Base-by-base conservation (phyloP, 2,329 filamentous ascomycete species). In the Phyllosticta paracitricarpa region DNA sequence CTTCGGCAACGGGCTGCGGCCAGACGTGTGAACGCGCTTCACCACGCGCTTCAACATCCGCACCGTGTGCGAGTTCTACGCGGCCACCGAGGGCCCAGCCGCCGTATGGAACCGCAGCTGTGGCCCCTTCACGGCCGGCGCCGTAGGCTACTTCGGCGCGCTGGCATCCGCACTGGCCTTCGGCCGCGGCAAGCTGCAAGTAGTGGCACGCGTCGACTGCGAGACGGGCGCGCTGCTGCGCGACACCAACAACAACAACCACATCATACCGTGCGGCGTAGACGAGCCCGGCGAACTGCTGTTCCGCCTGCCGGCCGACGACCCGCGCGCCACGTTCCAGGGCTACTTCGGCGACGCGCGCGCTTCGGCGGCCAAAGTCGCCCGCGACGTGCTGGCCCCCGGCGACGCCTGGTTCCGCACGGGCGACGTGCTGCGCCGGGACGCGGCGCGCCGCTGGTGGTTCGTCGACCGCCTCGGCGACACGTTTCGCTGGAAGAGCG, bases 1-100 rank as follows among this genome's bases (percentile, higher is more conserved):
- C 75, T 85, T 81, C 67, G 86, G 86, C 62, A 89, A 89, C 68
- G 86, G 86, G 1, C 77, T 88, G 66, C 79, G 86, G 1, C 85
- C 86, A 0, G 87, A 89, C 66, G 83, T 89, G 0, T 89, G 86
- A 86, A 72, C 78, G 30, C 77, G 79, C 24, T 89, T 89, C 71
- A 75, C 81, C 51, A 81, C 86, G 56, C 79, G 85, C 12, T 88
- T 88, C 69, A 81, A 80, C 58, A 81, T 89, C 65, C 73, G 79
- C 12, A 79, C 82, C 28, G 82, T 92, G 1, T 78, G 77, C 63
- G 89, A 92, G 71, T 91, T 92, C 74, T 92, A 90, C 78, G 89
- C 87, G 70, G 88, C 85, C 62, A 89, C 86, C 1, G 89, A 92
- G 72, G 87, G 88, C 30, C 79, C 89, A 22, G 55, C 54, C 55